Conservation (phyloP, 768 basidiomycete species). For the Cystofilobasidium bisporidii region DNA sequence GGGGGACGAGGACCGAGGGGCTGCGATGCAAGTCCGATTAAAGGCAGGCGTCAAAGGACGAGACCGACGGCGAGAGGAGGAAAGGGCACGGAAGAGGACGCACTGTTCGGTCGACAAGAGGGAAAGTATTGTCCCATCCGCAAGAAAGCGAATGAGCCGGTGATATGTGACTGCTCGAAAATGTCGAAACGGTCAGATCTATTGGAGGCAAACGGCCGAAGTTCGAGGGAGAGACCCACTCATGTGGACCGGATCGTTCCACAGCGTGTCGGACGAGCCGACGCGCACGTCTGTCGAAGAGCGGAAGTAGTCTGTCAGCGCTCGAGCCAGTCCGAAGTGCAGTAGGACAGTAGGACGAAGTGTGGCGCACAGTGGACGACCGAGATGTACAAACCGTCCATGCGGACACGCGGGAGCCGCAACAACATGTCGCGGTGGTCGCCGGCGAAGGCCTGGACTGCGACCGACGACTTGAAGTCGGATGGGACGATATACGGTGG, state of each 20-base stretch:
- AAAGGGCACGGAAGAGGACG: neutral
- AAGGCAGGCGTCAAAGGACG: too few species aligned
- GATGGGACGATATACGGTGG: constrained; percentile 10
- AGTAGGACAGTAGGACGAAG: too few species aligned
- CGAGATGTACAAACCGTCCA: constrained; percentile 23
- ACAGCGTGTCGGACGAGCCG: neutral
- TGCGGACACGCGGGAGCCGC: constrained; percentile 17
- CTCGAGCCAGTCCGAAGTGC: too few species aligned
- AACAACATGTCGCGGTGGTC: constrained; percentile 19
- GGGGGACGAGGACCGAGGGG: constrained; percentile 18
- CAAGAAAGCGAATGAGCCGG: constrained; percentile 18
- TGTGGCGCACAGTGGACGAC: constrained; percentile 13
- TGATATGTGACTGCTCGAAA: constrained; percentile 18
- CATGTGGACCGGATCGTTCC: constrained; percentile 3
- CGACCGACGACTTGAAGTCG: neutral
- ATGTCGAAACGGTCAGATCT: too few species aligned
- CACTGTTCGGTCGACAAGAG: constrained; percentile 25
- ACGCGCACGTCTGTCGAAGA: neutral
- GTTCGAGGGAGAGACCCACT: neutral
- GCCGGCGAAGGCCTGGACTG: neutral
- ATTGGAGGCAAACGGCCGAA: neutral
- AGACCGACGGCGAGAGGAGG: neutral
- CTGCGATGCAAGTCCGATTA: constrained; percentile 3
- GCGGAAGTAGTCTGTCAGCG: too few species aligned
- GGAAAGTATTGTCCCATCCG: constrained; percentile 12